Evolutionary conservation across 495 filamentous ascomycete species (phyloP).

Genomic region (Podospora comata): DNA sequence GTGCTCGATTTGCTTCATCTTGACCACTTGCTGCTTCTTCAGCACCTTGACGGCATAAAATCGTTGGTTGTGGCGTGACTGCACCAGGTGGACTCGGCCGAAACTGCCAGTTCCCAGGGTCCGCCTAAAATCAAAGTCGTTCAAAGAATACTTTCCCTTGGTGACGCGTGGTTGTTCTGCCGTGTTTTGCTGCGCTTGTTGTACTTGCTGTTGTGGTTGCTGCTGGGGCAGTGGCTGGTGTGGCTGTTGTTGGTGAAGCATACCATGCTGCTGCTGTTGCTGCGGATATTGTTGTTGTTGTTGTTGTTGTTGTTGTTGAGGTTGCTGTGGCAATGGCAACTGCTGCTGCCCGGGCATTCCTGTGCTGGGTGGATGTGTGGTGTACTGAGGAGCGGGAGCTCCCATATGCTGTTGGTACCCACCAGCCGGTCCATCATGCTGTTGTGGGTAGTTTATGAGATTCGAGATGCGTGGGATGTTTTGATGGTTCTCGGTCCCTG

Average conservation of each 20-base stretch:
- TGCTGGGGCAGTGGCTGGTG: conserved; percentile 21
- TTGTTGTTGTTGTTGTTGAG: conserved; percentile 25
- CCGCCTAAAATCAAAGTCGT: conserved; percentile 81
- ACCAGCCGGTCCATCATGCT: conserved; percentile 45
- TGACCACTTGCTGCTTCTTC: conserved; percentile 97
- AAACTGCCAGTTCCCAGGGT: conserved; percentile 97
- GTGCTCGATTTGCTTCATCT: conserved; percentile 99
- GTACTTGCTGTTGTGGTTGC: conserved; percentile 10
- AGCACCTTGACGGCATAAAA: conserved; percentile 98
- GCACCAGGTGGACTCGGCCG: conserved; percentile 90
- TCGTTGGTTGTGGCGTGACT: conserved; percentile 93
- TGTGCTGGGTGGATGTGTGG: conserved; percentile 13
- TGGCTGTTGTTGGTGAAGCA: conserved; percentile 18
- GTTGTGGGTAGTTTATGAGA: conserved; percentile 59
- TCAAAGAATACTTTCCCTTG: conserved; percentile 95
- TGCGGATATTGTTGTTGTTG: conserved; percentile 24
- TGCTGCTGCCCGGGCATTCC: conserved; percentile 11
- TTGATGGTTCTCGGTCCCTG: conserved; percentile 43
- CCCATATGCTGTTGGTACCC: conserved; percentile 28
- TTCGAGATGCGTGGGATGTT: conserved; percentile 68
- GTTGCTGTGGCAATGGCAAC: conserved; percentile 23
- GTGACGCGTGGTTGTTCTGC: conserved; percentile 57
- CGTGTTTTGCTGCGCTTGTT: conserved; percentile 18
- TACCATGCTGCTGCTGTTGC: conserved; percentile 20
- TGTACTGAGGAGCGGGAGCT: conserved; percentile 10